Conservation (phyloP, 148 eudicot species). For the Chenopodium quinoa region DNA sequence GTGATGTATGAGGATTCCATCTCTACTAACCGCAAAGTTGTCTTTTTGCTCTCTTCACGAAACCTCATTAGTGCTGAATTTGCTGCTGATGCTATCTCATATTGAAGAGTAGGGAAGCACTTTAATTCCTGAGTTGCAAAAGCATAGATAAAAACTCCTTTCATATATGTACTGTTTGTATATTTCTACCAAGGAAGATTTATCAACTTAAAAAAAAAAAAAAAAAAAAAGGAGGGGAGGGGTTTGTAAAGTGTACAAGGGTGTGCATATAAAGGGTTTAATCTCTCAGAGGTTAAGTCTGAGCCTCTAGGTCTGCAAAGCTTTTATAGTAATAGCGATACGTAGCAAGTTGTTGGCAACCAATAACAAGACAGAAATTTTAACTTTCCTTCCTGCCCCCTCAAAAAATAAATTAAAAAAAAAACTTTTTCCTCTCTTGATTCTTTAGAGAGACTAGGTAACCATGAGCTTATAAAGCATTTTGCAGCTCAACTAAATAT, state of each 20-base stretch:
- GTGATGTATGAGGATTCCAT: conserved; percentile 27
- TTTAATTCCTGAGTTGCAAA: too few relatives aligned
- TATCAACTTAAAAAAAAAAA: too few relatives aligned
- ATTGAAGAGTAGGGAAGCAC: too few relatives aligned
- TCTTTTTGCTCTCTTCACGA: too few relatives aligned
- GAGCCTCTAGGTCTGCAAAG: conserved; percentile 7
- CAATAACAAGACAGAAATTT: conserved; percentile 23
- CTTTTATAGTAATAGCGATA: conserved; percentile 23
- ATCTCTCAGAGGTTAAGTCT: conserved; percentile 5
- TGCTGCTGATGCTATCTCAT: too few relatives aligned
- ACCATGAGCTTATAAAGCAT: conserved; percentile 4
- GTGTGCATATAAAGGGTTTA: conserved; percentile 11
- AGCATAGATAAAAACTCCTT: too few relatives aligned
- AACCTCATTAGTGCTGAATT: too few relatives aligned
- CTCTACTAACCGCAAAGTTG: too few relatives aligned
- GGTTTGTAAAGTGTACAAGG: not conserved
- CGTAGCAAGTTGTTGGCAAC: conserved; percentile 25
- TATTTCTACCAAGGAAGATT: too few relatives aligned
- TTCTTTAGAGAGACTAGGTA: not conserved
- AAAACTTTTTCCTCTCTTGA: not conserved
- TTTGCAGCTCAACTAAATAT: conserved; percentile 15
- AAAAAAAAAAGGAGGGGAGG: not conserved
- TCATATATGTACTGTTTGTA: too few relatives aligned
- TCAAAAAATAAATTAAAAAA: not conserved
- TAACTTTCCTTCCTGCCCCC: not conserved